Percentiles rank a stretch among this genome's conserved stretches.
These are phyloP conservation scores for Phaffomyces thermotolerans DNA, from an alignment of 805 yeast species.

Conservation along the genomic window DNA sequence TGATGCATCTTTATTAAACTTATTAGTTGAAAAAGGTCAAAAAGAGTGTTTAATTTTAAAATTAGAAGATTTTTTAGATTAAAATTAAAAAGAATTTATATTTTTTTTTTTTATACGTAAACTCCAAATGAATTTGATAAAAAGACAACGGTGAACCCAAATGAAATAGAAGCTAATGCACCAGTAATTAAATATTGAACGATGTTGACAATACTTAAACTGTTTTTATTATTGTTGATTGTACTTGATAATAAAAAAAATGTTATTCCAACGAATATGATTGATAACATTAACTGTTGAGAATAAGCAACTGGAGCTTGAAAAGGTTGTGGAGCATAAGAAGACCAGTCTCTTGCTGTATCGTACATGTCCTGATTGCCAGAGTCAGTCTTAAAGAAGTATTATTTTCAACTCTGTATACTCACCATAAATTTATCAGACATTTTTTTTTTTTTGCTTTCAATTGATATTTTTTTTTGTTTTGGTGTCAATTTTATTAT, in stretches of 20 bases:
- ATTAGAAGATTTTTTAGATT: slow-evolving; percentile 1
- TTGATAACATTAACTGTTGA: not conserved
- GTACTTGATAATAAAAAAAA: not conserved
- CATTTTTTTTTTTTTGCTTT: too few relatives aligned
- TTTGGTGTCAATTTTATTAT: not conserved
- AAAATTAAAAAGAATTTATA: too few relatives aligned
- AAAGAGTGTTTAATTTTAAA: slow-evolving; percentile 33
- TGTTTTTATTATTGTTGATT: not conserved
- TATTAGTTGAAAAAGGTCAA: slow-evolving; percentile 21
- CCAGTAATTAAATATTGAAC: slow-evolving; percentile 21
- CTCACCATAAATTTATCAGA: not conserved
- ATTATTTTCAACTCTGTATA: too few relatives aligned
- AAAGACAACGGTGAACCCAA: slow-evolving; percentile 35
- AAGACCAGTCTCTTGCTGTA: slow-evolving; percentile 1
- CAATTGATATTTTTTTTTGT: too few relatives aligned
- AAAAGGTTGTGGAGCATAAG: not conserved
- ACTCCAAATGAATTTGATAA: slow-evolving; percentile 39
- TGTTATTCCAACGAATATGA: not conserved
- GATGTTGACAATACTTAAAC: not conserved
- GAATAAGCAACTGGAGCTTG: not conserved
- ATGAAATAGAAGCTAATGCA: slow-evolving; percentile 27
- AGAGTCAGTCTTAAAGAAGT: too few relatives aligned
- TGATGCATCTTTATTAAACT: slow-evolving; percentile 32
- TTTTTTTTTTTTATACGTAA: slow-evolving; percentile 25
- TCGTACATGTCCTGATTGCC: not conserved